Evolutionary conservation across 768 basidiomycete species (phyloP).

Genomic region (Mycena albidolilacea): DNA sequence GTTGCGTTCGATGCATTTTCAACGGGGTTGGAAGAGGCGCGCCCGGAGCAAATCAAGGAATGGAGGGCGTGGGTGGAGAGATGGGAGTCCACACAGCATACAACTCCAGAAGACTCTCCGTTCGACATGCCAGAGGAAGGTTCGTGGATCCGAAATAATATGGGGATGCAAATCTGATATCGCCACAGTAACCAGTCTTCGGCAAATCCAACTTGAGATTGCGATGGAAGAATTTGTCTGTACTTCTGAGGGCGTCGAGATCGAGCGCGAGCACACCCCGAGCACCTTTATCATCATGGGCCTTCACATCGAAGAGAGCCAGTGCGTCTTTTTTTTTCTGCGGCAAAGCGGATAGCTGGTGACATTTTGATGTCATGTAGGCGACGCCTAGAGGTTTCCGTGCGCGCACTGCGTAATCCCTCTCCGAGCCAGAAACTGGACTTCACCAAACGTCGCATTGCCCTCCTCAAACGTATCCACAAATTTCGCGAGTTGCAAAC

Average conservation of each 20-base stretch:
- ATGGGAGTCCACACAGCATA: neutral
- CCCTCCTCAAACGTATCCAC: neutral
- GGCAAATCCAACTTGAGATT: neutral
- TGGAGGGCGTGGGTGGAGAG: neutral
- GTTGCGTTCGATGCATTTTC: neutral
- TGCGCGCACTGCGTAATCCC: neutral
- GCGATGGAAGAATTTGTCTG: neutral
- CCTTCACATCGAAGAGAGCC: neutral
- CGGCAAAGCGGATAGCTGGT: too few species aligned
- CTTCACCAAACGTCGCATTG: neutral
- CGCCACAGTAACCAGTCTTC: neutral
- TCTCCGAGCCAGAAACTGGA: neutral
- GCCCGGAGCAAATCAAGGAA: neutral
- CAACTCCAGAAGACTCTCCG: neutral
- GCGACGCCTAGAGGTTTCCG: neutral
- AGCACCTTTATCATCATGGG: neutral
- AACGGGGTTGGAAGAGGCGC: neutral
- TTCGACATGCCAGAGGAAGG: neutral
- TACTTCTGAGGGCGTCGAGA: neutral
- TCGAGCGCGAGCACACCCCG: neutral
- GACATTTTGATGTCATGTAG: neutral
- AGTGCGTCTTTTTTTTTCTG: neutral
- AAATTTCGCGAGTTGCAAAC: neutral
- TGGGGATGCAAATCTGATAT: too few species aligned
- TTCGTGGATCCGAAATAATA: neutral